phyloP scores from a whole-genome alignment of 495 filamentous ascomycete genomes.

The Recurvomyces mirabilis region DNA sequence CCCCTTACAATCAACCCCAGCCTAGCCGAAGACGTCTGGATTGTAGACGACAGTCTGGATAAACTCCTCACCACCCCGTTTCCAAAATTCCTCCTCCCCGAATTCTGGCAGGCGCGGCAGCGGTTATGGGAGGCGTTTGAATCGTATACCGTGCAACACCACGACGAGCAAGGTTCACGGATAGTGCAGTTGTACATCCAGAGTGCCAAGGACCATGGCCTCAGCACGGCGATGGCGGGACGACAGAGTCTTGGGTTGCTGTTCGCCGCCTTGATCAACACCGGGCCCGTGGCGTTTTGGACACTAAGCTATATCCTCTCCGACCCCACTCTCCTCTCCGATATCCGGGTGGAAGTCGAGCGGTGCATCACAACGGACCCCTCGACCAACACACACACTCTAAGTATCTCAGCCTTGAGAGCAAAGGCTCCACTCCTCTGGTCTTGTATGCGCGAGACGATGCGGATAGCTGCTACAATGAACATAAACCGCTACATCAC shows the following conservation, averaged over 20 bases:
- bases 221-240: too few relatives aligned
- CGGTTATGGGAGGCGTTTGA: constrained; percentile 20
- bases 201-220: too few relatives aligned
- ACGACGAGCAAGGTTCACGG: constrained; percentile 11
- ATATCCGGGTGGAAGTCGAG: constrained; percentile 17
- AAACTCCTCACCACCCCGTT: constrained; percentile 16
- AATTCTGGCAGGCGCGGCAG: constrained; percentile 23
- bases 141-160: constrained; percentile 19
- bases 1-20: constrained; percentile 22
- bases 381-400: not conserved
- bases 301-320: constrained; percentile 16
- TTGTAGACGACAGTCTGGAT: constrained; percentile 20
- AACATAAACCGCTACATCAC: constrained; percentile 9
- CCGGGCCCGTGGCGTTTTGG: constrained; percentile 14
- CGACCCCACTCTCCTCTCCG: constrained; percentile 7
- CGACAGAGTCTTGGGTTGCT: constrained; percentile 6
- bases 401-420: constrained; percentile 6
- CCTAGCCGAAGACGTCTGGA: constrained; percentile 24
- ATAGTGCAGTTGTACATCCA: too few relatives aligned
- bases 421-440: constrained; percentile 11
- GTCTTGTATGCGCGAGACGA: constrained; percentile 13
- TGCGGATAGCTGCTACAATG: constrained; percentile 12
- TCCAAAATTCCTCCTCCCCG: constrained; percentile 18
- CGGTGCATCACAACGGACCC: not conserved
- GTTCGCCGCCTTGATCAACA: constrained; percentile 17